Percentiles rank a stretch among this genome's conserved stretches.
phyloP scores from a whole-genome alignment of 805 yeast genomes.

The Suhomyces sp. region DNA sequence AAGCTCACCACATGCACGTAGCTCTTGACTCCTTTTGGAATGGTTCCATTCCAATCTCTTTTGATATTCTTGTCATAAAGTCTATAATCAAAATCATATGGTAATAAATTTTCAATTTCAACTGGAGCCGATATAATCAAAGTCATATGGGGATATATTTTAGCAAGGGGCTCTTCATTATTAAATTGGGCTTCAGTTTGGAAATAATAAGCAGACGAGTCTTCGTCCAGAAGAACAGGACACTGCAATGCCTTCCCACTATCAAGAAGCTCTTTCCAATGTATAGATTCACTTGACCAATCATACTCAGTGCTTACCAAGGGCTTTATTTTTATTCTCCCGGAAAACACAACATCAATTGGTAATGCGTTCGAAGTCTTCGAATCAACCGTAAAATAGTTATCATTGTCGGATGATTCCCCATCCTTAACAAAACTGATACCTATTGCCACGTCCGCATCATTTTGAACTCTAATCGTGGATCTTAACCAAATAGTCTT shows the following conservation, averaged over 20 bases:
- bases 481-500: slow-evolving; percentile 79
- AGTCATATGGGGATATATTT: slow-evolving; percentile 81
- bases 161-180: slow-evolving; percentile 64
- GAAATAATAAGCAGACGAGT: slow-evolving; percentile 56
- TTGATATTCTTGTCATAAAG: slow-evolving; percentile 73
- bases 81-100: slow-evolving; percentile 73
- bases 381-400: slow-evolving; percentile 46
- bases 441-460: slow-evolving; percentile 54
- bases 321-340: slow-evolving; percentile 63
- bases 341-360: slow-evolving; percentile 60
- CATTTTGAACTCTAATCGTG: slow-evolving; percentile 66
- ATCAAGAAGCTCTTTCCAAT: slow-evolving; percentile 62
- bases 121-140: slow-evolving; percentile 81
- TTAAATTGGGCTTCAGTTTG: slow-evolving; percentile 70
- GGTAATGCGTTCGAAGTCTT: slow-evolving; percentile 69
- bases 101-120: slow-evolving; percentile 79
- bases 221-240: slow-evolving; percentile 37
- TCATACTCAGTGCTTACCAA: slow-evolving; percentile 50
- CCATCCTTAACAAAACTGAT: slow-evolving; percentile 37
- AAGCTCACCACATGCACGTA: slow-evolving; percentile 80
- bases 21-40: slow-evolving; percentile 65
- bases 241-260: slow-evolving; percentile 62
- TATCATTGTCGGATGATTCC: slow-evolving; percentile 29
- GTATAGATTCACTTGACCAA: slow-evolving; percentile 65
- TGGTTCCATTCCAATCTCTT: slow-evolving; percentile 61